phyloP scores from a whole-genome alignment of 805 yeast species.

The Saccharomyces jurei region DNA sequence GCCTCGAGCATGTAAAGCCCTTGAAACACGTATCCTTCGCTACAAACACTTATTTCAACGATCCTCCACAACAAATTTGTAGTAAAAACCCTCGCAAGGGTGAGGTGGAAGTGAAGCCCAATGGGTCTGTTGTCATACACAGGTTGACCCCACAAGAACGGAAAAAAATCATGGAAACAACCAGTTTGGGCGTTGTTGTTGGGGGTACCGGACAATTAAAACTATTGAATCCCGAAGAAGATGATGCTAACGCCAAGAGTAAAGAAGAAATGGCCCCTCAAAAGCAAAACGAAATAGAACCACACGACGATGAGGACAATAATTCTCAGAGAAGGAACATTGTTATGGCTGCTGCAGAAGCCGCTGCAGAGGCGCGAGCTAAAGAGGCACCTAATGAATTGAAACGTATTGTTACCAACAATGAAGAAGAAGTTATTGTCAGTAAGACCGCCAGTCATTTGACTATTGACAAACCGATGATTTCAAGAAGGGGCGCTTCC shows the following conservation, averaged over 20 bases:
- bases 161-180: conserved; percentile 35
- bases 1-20: conserved; percentile 33
- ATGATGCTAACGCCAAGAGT: conserved; percentile 10
- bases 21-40: conserved; percentile 70
- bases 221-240: conserved; percentile 16
- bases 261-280: conserved; percentile 19
- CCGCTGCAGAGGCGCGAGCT: conserved; percentile 34
- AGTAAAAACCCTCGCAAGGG: conserved; percentile 73
- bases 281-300: conserved; percentile 2
- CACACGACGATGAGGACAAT: conserved; percentile 24
- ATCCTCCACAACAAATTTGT: conserved; percentile 89
- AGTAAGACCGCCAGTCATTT: conserved; percentile 29
- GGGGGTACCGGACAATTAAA: conserved; percentile 69
- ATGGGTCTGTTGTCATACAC: conserved; percentile 46
- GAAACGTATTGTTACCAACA: conserved; percentile 23
- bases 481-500: conserved; percentile 27
- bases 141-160: conserved; percentile 50
- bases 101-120: conserved; percentile 57
- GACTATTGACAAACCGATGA: conserved; percentile 39
- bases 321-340: conserved; percentile 23
- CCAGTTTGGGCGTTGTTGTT: conserved; percentile 65
- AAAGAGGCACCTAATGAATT: conserved; percentile 28
- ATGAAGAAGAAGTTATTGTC: conserved; percentile 35
- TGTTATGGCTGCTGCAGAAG: conserved; percentile 32
- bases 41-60: conserved; percentile 62